These are phyloP conservation scores for Ustilago bromivora DNA, from an alignment of 1,284 basidiomycete genomes.

Conservation along the genomic window DNA sequence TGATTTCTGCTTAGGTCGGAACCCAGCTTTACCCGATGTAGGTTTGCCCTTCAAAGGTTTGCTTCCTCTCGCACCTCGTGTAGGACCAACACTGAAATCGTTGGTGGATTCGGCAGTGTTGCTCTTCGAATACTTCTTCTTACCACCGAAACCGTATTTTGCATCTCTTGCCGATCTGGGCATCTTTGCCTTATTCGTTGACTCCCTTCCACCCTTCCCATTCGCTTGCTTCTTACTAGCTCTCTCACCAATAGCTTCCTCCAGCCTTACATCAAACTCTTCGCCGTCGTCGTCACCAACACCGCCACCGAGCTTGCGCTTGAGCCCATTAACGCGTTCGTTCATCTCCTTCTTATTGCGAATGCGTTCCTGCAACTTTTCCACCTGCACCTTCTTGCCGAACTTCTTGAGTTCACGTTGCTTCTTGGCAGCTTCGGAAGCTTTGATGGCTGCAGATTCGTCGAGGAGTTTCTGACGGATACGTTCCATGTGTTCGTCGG, in stretches of 20 bases:
- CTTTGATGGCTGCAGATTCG: conserved; percentile 88
- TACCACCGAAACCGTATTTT: conserved; percentile 67
- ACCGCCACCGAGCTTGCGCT: conserved; percentile 75
- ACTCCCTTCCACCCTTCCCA: conserved; percentile 15
- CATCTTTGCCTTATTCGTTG: conserved; percentile 58
- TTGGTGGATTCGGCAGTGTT: conserved; percentile 66
- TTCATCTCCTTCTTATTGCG: conserved; percentile 84
- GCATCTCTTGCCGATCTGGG: conserved; percentile 57
- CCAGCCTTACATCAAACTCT: conserved; percentile 81
- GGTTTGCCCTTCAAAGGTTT: conserved; percentile 26
- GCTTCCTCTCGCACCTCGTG: conserved; percentile 30
- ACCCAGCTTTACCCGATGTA: conserved; percentile 37
- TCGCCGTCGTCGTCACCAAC: conserved; percentile 71
- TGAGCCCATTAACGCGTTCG: conserved; percentile 68
- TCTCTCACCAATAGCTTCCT: conserved; percentile 70
- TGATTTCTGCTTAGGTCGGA: conserved; percentile 38
- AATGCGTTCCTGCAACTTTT: conserved; percentile 84
- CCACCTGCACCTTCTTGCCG: conserved; percentile 93
- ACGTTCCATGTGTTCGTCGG: conserved; percentile 96
- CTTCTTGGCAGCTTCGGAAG: conserved; percentile 88
- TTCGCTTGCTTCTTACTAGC: conserved; percentile 13
- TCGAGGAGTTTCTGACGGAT: conserved; percentile 91
- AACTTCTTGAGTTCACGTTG: conserved; percentile 97
- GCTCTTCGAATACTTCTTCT: conserved; percentile 62
- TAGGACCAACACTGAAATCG: conserved; percentile 54